A percentile compares a stretch with the other conserved stretches of the same genome.
Evolutionary conservation across 2,329 filamentous ascomycete genomes (phyloP).

Genomic region (Paraconiothyrium brasiliense): DNA sequence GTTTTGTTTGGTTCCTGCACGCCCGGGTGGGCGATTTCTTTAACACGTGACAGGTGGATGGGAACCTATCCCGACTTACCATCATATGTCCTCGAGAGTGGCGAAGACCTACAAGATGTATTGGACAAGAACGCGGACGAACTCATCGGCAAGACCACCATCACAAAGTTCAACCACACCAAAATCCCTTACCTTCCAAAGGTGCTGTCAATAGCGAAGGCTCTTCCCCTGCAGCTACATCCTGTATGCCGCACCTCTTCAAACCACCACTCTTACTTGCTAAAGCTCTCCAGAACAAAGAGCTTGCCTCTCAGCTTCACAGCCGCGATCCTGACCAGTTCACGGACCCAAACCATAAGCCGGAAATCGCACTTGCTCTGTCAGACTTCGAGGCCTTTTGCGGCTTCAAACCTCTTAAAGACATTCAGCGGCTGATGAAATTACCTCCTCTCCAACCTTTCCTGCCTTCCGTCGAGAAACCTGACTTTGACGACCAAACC

Average conservation of each 20-base stretch:
- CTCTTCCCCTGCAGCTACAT: slow-evolving; percentile 78
- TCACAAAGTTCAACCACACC: slow-evolving; percentile 67
- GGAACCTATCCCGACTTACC: slow-evolving; percentile 78
- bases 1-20: no score
- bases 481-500: slow-evolving; percentile 64
- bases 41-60: slow-evolving; percentile 65
- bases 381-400: slow-evolving; percentile 78
- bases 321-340: slow-evolving; percentile 71
- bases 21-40: not conserved
- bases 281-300: slow-evolving; percentile 60
- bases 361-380: slow-evolving; percentile 79
- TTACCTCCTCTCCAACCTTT: slow-evolving; percentile 65
- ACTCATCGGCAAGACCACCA: slow-evolving; percentile 70
- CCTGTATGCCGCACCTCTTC: slow-evolving; percentile 54
- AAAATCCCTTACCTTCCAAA: slow-evolving; percentile 79
- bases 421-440: slow-evolving; percentile 68
- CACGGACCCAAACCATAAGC: slow-evolving; percentile 79
- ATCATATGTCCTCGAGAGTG: slow-evolving; percentile 69
- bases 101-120: slow-evolving; percentile 71
- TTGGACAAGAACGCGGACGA: slow-evolving; percentile 69
- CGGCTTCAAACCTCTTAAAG: slow-evolving; percentile 73
- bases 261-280: slow-evolving; percentile 15
- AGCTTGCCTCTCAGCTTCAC: slow-evolving; percentile 71
- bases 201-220: slow-evolving; percentile 78
- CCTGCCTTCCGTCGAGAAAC: slow-evolving; percentile 55